phyloP scores from a whole-genome alignment of 78 protist genomes.

The Dictyostelium firmibasis region DNA sequence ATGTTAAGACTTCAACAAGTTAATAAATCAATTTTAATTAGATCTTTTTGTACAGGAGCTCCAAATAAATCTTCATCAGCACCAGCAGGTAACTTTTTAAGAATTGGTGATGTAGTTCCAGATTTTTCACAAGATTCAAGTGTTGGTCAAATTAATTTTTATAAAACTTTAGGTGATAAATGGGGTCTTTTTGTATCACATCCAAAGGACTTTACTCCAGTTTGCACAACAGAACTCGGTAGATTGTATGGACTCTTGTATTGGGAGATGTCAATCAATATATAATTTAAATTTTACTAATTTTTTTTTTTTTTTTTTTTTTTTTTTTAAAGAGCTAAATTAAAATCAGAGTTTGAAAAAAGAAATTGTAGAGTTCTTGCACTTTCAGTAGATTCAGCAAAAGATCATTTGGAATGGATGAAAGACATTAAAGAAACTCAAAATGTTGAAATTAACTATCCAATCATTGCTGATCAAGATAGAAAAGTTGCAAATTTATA shows the following conservation, averaged over 20 bases:
- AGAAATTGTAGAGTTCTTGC: slow-evolving; percentile 85
- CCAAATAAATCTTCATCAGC: neutral
- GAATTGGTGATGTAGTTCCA: slow-evolving; percentile 76
- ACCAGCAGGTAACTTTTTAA: neutral
- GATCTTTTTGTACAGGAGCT: neutral
- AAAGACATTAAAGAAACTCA: slow-evolving; percentile 86
- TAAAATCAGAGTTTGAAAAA: slow-evolving; percentile 73
- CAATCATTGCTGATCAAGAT: slow-evolving; percentile 86
- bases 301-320: neutral
- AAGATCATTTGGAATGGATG: slow-evolving; percentile 85
- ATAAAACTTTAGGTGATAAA: slow-evolving; percentile 65
- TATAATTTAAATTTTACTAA: neutral
- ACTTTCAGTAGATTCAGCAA: slow-evolving; percentile 64
- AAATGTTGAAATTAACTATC: slow-evolving; percentile 62
- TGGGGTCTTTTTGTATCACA: slow-evolving; percentile 82
- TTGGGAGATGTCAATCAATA: no score
- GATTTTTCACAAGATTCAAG: slow-evolving; percentile 73
- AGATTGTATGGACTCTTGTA: slow-evolving; percentile 45
- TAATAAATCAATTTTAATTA: neutral
- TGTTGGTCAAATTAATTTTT: slow-evolving; percentile 72
- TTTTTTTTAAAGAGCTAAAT: slow-evolving; percentile 44
- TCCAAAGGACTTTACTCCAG: slow-evolving; percentile 89
- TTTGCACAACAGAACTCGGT: slow-evolving; percentile 94
- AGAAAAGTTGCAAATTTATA: slow-evolving; percentile 79
- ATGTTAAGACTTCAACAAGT: neutral